Evolutionary conservation across 495 filamentous ascomycete genomes (phyloP).

Genomic region (Penicillium simplicissimum): DNA sequence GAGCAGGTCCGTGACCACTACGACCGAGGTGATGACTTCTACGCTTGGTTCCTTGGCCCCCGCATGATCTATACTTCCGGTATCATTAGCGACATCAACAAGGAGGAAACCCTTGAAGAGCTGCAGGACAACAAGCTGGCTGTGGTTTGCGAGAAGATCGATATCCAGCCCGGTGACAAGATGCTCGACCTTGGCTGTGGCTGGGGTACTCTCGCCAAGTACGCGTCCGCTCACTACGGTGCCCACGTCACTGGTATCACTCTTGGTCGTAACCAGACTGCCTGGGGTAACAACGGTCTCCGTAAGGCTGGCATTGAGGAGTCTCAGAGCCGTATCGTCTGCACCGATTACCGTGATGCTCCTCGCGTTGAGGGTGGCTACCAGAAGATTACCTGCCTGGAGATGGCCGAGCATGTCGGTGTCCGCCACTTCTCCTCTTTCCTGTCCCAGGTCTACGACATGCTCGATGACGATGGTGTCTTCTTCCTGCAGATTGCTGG

Average conservation of each 20-base stretch:
- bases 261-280: conserved; percentile 69
- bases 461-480: conserved; percentile 69
- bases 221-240: conserved; percentile 62
- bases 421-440: conserved; percentile 64
- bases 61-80: conserved; percentile 77
- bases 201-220: conserved; percentile 71
- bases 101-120: conserved; percentile 65
- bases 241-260: conserved; percentile 67
- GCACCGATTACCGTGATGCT: conserved; percentile 71
- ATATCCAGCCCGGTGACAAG: conserved; percentile 58
- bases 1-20: conserved; percentile 77
- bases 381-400: conserved; percentile 72
- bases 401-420: conserved; percentile 77
- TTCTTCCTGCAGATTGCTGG: conserved; percentile 75
- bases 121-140: conserved; percentile 72
- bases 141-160: conserved; percentile 73
- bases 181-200: conserved; percentile 71
- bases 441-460: conserved; percentile 63
- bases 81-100: conserved; percentile 65
- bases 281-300: conserved; percentile 68
- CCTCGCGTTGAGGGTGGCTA: conserved; percentile 59
- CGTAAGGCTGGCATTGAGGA: conserved; percentile 60
- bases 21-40: conserved; percentile 74
- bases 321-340: conserved; percentile 62
- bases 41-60: conserved; percentile 72